Evolutionary conservation across 2,329 filamentous ascomycete genomes (phyloP).

Genomic region (Neonectria faginata): DNA sequence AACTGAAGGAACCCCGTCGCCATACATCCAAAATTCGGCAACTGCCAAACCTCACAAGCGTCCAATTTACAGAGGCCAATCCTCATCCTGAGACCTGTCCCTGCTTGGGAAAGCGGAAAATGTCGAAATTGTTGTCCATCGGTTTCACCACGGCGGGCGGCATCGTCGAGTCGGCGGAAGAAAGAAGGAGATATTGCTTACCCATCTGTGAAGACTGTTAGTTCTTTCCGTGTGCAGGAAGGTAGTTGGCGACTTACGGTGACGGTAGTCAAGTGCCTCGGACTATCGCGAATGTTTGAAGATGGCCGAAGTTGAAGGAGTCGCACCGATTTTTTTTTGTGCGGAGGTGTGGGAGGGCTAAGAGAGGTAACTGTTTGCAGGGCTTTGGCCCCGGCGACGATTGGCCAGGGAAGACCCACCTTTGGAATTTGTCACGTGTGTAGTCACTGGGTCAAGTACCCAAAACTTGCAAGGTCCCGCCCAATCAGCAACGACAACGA

Average conservation of each 20-base stretch:
- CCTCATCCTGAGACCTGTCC: constrained; percentile 18
- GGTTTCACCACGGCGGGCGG: constrained; percentile 39
- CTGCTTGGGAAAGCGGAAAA: constrained; percentile 19
- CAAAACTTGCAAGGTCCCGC: constrained; percentile 11
- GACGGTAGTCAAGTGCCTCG: constrained; percentile 59
- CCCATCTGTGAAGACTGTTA: constrained; percentile 67
- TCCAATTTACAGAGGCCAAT: constrained; percentile 15
- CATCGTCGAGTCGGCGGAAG: constrained; percentile 40
- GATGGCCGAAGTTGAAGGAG: constrained; percentile 55
- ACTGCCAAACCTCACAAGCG: background rate
- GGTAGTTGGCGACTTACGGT: constrained; percentile 58
- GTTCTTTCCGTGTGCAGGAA: constrained; percentile 51
- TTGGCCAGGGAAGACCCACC: constrained; percentile 47
- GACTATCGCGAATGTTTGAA: constrained; percentile 57
- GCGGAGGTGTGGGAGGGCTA: constrained; percentile 57
- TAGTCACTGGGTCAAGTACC: constrained; percentile 6
- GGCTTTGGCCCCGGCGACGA: constrained; percentile 53
- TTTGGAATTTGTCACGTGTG: constrained; percentile 37
- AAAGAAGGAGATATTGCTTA: constrained; percentile 58
- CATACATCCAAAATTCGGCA: constrained; percentile 4
- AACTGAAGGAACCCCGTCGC: constrained; percentile 3
- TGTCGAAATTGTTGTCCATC: constrained; percentile 40
- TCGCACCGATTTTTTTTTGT: constrained; percentile 56
- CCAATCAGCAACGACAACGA: constrained; percentile 42
- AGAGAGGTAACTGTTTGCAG: constrained; percentile 48